Evolutionary conservation across 371 early-diverging fungal genomes (phyloP), one percentile per base, ranked within the genome.

Genomic region (Modicella reniformis): DNA sequence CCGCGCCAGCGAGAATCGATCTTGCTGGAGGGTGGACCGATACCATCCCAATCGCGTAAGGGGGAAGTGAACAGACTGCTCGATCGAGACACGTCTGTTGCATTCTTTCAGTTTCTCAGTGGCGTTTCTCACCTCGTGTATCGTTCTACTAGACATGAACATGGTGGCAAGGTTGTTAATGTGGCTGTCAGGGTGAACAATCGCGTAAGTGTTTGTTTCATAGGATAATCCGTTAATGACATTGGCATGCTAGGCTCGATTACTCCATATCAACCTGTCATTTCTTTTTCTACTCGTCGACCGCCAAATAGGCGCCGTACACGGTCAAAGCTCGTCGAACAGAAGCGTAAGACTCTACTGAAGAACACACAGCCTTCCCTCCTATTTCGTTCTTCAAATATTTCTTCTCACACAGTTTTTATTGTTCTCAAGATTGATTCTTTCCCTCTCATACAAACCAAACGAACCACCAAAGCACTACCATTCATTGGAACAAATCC

Each of bases 21-120:
- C 75, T 75, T 23, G 66, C 66, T 0, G 75, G 75, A 12, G 75
- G 75, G 0, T 75, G 75, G 75, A 75, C 75, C 5, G 75, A 75
- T 23, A 70, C 70, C 19, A 53, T 44, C 3, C 75, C 70, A 13
- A 70, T 75, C 70, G 65, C 69, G 75, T 75, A 75, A 15, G 28
- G 23, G 17, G 30, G 25, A 37, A 37, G 17, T 3, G 17, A 17
- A 19, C 6, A 17, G n/a, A n/a, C n/a, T n/a, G n/a, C n/a, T n/a
- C n/a, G n/a, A n/a, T n/a, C n/a, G n/a, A 6, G 37, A 37, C 13
- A 13, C 6, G 54, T 54, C 32, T 32, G 19, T 29, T 54, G 3
- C 52, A 5, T 10, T 25, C 21, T 48, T 19, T 8, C 21, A 52
- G 13, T 13, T 6, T 37, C 37, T 37, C 37, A 8, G n/a, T n/a